Conservation (phyloP, 1,284 basidiomycete species). For the Mycena sp. region DNA sequence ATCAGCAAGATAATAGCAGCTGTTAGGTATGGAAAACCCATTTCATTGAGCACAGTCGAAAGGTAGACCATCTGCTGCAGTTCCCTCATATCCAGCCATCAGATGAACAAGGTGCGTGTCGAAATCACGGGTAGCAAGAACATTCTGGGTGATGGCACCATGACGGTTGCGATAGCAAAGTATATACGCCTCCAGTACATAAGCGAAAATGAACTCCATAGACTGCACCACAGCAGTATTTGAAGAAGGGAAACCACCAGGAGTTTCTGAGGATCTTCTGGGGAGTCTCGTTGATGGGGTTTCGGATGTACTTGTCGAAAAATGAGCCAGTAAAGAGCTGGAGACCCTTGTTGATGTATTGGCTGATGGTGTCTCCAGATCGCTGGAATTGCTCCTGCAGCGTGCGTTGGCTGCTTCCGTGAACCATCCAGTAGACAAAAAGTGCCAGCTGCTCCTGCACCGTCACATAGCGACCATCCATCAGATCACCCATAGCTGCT, state of each 20-base stretch:
- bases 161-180: no score
- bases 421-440: no score
- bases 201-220: no score
- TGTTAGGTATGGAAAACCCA: constrained; percentile 31
- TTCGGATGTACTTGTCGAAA: constrained; percentile 29
- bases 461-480: neutral
- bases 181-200: no score
- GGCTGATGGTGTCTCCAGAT: no score
- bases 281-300: constrained; percentile 21
- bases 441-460: neutral
- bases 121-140: constrained; percentile 41
- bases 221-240: constrained; percentile 40
- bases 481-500: neutral
- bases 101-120: constrained; percentile 42
- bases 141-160: constrained; percentile 39
- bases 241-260: constrained; percentile 38
- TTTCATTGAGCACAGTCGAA: constrained; percentile 35
- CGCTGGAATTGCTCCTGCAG: no score
- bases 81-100: constrained; percentile 47
- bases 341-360: constrained; percentile 22
- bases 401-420: no score
- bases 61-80: constrained; percentile 42
- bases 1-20: neutral
- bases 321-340: constrained; percentile 28
- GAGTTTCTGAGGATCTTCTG: constrained; percentile 30